Base-by-base conservation (phyloP, 257 asterid species). In the Coffea eugenioides region DNA sequence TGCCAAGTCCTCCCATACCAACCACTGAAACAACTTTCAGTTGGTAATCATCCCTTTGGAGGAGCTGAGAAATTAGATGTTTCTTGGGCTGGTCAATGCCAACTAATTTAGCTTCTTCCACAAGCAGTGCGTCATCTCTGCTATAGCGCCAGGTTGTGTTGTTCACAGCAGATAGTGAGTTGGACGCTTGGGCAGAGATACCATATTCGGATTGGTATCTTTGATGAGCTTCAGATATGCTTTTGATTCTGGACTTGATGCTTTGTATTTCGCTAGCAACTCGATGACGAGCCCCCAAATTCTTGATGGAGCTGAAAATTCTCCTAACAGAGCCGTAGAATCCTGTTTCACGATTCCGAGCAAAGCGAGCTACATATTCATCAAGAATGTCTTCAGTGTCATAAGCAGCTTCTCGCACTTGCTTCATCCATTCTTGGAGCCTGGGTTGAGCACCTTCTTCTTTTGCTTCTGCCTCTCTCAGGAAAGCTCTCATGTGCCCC, bases 1-100 rank as follows among this genome's bases (percentile, higher is more conserved):
- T 86, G 51, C 86, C 87, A 2, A 86, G 12, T 8, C 87, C 87
- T 71, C 80, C 83, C 62, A 80, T 69, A 31, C 89, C 89, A 21
- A 81, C 82, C 27, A 83, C 75, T 14, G 84, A 61, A 9, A 67
- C 65, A 39, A 78, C 75, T 62, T 70, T 61, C 65, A 79, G 78
- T 1, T 43, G 61, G n/a, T 67, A 45, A 45, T 51, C 18, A 51
- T 52, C 78, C 34, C 27, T 61, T 0, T 76, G 48, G 16, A 79
- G 43, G 15, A 86, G 54, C 77, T 66, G 49, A 5, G 64, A 31
- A 5, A 75, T 69, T 3, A 85, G 80, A 11, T 67, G 27, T 21
- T 69, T n/a, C 65, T 71, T 85, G 4, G 65, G 76, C 74, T 21
- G 52, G 5, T 77, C 83, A n/a, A 80, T 27, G 31, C 31, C 31